Evolutionary conservation across 2,329 filamentous ascomycete genomes (phyloP), one percentile per base, ranked within the genome.

Genomic region (Ophiostoma sp.): DNA sequence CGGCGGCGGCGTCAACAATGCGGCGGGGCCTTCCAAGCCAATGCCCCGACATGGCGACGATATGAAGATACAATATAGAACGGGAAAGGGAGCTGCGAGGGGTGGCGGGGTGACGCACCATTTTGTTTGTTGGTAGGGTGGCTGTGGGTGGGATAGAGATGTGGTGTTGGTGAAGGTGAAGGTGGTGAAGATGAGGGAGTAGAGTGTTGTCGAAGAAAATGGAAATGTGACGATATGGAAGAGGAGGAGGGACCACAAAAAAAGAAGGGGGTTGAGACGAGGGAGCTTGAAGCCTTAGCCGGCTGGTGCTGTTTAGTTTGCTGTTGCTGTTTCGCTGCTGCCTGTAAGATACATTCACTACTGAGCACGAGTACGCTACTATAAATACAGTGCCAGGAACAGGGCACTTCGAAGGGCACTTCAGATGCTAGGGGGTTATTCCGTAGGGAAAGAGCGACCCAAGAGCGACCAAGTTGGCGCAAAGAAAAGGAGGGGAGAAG

Each of bases 221-320:
- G 54, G 41, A 64, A 41, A 67, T 31, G 65, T 67, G 67, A 64
- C 67, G 62, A 70, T 66, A 23, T 36, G 68, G 52, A 68, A 27
- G 67, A 48, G 60, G 33, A 62, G 44, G 44, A 68, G 36, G 64
- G 36, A 48, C 65, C 65, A 39, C 65, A 68, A 67, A 68, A 67
- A 48, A 52, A 60, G 41, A 65, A 41, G 69, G 57, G 67, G 41
- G 60, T 71, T 69, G 60, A 66, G 35, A 36, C 57, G 41, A 70
- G 39, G 69, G 70, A 68, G 65, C 60, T 72, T 70, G 71, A 70
- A 68, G 68, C 70, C 68, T 70, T 68, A 33, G 66, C 68, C 20
- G 66, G 35, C 20, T 20, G 41, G 69, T 70, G 44, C 65, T 35
- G 62, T 65, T 36, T 33, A 5, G 13, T 31, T 64, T 35, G 27